Conservation (phyloP, 257 asterid genomes). For the Solanum paucissectum region DNA sequence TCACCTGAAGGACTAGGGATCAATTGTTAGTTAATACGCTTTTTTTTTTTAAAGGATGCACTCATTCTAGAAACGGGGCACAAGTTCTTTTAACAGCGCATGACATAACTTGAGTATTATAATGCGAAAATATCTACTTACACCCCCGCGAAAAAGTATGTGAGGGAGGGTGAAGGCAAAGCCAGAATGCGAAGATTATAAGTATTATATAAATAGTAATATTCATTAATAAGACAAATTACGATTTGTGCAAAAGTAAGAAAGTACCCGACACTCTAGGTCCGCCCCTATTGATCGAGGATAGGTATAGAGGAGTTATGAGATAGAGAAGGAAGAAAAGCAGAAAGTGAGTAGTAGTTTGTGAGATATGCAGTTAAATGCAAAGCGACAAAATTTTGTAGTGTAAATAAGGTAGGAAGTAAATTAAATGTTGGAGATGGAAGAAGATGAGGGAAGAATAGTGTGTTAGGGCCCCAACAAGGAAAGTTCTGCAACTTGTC, state of each 20-base stretch:
- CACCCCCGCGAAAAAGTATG: too few relatives aligned
- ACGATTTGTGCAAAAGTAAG: not conserved
- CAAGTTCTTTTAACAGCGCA: too few relatives aligned
- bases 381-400: not conserved
- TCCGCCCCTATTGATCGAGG: not conserved
- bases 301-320: not conserved
- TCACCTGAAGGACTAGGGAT: not conserved
- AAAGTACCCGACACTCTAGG: not conserved
- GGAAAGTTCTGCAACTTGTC: conserved; percentile 37
- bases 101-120: too few relatives aligned
- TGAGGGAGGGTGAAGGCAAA: too few relatives aligned
- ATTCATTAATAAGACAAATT: too few relatives aligned
- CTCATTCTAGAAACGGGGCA: not conserved
- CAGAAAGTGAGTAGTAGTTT: not conserved
- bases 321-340: not conserved
- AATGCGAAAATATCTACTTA: too few relatives aligned
- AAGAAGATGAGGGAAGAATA: not conserved
- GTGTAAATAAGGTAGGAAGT: not conserved
- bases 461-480: not conserved
- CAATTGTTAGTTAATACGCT: too few relatives aligned
- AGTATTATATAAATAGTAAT: not conserved
- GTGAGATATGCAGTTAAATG: not conserved
- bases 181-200: not conserved
- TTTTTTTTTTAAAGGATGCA: too few relatives aligned
- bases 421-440: not conserved